Conservation (phyloP, 352 stramenopile species). For the Globisporangium cystogenes region DNA sequence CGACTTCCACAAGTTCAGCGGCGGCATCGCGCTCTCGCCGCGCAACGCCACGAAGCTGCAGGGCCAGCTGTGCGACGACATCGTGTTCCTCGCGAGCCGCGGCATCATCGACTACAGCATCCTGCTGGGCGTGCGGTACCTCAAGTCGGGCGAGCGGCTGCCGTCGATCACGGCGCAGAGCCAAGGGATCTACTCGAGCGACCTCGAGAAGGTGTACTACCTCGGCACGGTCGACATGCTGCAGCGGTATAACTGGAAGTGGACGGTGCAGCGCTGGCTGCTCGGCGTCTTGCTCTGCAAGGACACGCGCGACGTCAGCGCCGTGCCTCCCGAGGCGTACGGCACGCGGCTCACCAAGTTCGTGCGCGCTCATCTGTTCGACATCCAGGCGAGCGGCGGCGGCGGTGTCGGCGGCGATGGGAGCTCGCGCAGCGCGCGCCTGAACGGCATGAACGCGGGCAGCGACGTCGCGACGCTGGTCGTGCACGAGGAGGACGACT, state of each 20-base stretch:
- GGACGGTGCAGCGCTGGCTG: constrained; percentile 76
- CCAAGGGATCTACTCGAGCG: constrained; percentile 40
- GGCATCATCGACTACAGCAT: constrained; percentile 87
- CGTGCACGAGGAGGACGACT: constrained; percentile 14
- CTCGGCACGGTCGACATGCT: constrained; percentile 80
- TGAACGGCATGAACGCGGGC: constrained; percentile 4
- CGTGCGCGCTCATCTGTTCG: constrained; percentile 62
- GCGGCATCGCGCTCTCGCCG: constrained; percentile 49
- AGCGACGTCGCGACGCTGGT: constrained; percentile 17
- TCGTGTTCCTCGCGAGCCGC: constrained; percentile 75
- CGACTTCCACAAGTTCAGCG: constrained; percentile 75
- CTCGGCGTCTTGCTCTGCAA: constrained; percentile 72
- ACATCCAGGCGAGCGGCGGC: constrained; percentile 25
- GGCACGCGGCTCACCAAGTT: constrained; percentile 66
- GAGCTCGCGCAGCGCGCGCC: constrained; percentile 6
- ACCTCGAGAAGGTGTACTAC: constrained; percentile 65
- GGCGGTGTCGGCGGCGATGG: constrained; percentile 8
- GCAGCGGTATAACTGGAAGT: constrained; percentile 84
- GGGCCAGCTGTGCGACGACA: constrained; percentile 71
- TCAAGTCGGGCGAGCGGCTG: constrained; percentile 21
- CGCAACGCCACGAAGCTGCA: constrained; percentile 34
- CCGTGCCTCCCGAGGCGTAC: constrained; percentile 67
- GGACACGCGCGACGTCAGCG: constrained; percentile 76
- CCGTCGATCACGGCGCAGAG: constrained; percentile 17
- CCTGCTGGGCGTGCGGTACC: constrained; percentile 59